Conservation (phyloP, 768 basidiomycete genomes). For the Trametes punicea region DNA sequence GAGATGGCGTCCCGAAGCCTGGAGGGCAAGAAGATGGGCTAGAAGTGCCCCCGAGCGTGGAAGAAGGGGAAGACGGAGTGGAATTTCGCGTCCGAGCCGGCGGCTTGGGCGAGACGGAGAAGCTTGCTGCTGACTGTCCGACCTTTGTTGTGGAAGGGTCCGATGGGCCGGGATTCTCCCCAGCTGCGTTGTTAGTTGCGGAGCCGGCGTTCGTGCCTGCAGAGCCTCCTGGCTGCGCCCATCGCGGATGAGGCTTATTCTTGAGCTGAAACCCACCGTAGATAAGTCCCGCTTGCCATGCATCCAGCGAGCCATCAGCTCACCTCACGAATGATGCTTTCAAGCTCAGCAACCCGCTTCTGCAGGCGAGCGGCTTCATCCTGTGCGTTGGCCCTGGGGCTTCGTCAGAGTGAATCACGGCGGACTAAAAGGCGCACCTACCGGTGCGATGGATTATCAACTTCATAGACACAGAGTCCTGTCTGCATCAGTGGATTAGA, state of each 20-base stretch:
- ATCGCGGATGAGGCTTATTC: conserved; percentile 69
- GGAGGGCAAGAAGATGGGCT: conserved; percentile 4
- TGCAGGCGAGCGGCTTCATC: conserved; percentile 67
- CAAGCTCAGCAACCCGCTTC: conserved; percentile 76
- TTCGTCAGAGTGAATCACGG: neutral
- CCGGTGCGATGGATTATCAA: conserved; percentile 68
- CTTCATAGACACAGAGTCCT: conserved; percentile 80
- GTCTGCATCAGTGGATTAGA: conserved; percentile 41
- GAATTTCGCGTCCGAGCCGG: neutral
- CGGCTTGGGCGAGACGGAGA: conserved; percentile 4
- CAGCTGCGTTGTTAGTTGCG: neutral
- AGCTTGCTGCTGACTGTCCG: neutral
- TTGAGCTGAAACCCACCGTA: conserved; percentile 45
- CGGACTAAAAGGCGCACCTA: conserved; percentile 30
- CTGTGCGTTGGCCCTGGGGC: conserved; percentile 32
- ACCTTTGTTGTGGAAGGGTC: neutral
- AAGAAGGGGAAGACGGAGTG: conserved; percentile 15
- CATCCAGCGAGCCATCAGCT: neutral
- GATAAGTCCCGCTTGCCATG: neutral
- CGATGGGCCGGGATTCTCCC: neutral
- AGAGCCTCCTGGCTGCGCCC: conserved; percentile 35
- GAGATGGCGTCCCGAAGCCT: conserved; percentile 21
- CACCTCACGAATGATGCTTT: conserved; percentile 81
- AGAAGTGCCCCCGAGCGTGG: neutral
- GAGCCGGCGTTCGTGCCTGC: neutral